Percentiles rank a stretch among this genome's conserved stretches.
phyloP scores from a whole-genome alignment of 495 filamentous ascomycete species.

The Penicillium herquei region DNA sequence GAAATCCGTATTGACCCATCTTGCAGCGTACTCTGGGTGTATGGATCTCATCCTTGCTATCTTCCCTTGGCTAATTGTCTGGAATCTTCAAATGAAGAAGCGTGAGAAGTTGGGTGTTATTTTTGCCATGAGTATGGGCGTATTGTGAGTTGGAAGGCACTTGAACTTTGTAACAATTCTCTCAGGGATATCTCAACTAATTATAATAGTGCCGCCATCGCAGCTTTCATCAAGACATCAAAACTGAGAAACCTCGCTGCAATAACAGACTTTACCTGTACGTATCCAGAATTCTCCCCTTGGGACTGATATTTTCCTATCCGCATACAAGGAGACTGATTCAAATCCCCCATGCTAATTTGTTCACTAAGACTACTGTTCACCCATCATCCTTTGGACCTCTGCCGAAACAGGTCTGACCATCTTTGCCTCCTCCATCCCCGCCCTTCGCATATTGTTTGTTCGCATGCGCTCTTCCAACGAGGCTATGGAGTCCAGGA shows the following conservation, averaged over 20 bases:
- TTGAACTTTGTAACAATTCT: background rate
- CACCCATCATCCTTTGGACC: constrained; percentile 21
- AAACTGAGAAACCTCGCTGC: constrained; percentile 15
- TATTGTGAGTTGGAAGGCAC: constrained; percentile 13
- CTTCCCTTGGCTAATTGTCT: constrained; percentile 23
- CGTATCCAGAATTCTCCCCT: background rate
- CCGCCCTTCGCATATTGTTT: constrained; percentile 19
- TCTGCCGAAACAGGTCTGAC: constrained; percentile 25
- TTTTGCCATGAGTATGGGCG: constrained; percentile 26
- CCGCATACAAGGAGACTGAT: no score
- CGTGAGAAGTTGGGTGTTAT: constrained; percentile 25
- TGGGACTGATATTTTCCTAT: no score
- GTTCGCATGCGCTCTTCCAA: constrained; percentile 16
- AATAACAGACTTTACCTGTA: constrained; percentile 26
- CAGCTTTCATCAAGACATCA: constrained; percentile 27
- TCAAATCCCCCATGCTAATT: background rate
- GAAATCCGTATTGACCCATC: background rate
- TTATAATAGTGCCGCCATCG: constrained; percentile 13
- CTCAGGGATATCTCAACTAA: background rate
- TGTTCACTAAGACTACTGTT: constrained; percentile 10
- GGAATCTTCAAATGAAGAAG: constrained; percentile 27
- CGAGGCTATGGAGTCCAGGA: background rate
- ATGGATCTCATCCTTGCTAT: constrained; percentile 30
- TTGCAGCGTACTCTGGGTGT: constrained; percentile 21
- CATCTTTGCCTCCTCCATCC: constrained; percentile 25